phyloP scores from a whole-genome alignment of 768 basidiomycete genomes.

The Filobasidium floriforme region DNA sequence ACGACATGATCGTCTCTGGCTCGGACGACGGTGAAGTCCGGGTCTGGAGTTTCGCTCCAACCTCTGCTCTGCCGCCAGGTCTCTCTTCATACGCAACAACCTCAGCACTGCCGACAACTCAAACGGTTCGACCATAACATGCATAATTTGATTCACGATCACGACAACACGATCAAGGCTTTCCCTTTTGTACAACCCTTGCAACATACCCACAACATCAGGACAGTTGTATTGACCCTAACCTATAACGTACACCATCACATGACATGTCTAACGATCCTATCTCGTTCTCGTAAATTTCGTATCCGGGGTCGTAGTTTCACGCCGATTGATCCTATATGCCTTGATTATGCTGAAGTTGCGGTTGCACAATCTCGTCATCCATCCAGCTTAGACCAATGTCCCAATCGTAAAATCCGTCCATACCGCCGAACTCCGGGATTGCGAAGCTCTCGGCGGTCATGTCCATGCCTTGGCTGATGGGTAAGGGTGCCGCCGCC shows the following conservation, averaged over 20 bases:
- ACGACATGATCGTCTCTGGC: slow-evolving; percentile 94
- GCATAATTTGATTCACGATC: no score
- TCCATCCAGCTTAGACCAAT: not conserved
- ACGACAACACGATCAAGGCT: no score
- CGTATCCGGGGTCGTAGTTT: no score
- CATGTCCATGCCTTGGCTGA: not conserved
- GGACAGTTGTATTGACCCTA: no score
- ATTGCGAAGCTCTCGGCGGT: not conserved
- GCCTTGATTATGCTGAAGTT: no score
- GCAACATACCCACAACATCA: no score
- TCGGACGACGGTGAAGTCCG: slow-evolving; percentile 84
- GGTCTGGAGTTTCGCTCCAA: slow-evolving; percentile 60
- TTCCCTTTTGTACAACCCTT: no score
- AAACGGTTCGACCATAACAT: no score
- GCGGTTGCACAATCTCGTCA: not conserved
- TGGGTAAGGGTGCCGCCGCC: not conserved
- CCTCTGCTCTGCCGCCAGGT: not conserved
- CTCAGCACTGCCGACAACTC: not conserved
- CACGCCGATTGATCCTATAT: no score
- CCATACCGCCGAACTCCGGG: not conserved
- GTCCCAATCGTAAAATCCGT: slow-evolving; percentile 10
- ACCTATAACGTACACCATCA: no score
- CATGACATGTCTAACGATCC: not conserved
- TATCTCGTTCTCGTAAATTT: not conserved
- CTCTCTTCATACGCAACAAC: not conserved